Conservation (phyloP, 2,329 filamentous ascomycete genomes). For the Fusarium miscanthi region DNA sequence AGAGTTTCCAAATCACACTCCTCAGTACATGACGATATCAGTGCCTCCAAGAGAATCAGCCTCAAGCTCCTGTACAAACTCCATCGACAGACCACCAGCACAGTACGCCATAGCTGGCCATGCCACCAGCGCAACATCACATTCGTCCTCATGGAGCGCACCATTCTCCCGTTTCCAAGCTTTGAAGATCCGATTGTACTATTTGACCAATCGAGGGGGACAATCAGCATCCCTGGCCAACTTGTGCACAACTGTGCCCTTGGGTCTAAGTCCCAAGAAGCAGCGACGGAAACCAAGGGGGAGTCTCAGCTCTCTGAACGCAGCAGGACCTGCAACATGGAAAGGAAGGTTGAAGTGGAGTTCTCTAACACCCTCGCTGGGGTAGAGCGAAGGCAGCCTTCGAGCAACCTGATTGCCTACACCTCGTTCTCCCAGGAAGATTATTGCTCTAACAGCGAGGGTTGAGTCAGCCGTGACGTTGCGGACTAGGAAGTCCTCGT, state of each 20-base stretch:
- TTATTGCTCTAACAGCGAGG: background rate
- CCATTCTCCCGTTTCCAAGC: background rate
- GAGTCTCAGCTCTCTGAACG: background rate
- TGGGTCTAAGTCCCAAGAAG: background rate
- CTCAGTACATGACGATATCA: fast-evolving
- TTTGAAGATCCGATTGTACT: background rate
- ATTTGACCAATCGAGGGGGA: background rate
- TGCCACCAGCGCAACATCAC: background rate
- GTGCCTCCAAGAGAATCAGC: background rate
- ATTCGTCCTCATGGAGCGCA: background rate
- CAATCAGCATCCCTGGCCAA: background rate
- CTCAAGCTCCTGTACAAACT: background rate
- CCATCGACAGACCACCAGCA: background rate
- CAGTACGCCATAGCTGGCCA: background rate
- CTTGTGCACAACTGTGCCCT: background rate
- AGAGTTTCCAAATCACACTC: fast-evolving
- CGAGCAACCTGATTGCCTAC: background rate
- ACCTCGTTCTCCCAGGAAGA: background rate
- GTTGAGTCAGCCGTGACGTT: background rate
- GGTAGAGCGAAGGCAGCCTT: fast-evolving
- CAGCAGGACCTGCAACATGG: fast-evolving
- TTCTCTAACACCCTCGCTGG: background rate
- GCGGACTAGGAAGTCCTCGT: background rate
- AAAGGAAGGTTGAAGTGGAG: background rate
- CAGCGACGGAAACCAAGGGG: background rate